These are phyloP conservation scores for Dactylonectria estremocensis DNA, from an alignment of 2,329 filamentous ascomycete species.

Conservation along the genomic window DNA sequence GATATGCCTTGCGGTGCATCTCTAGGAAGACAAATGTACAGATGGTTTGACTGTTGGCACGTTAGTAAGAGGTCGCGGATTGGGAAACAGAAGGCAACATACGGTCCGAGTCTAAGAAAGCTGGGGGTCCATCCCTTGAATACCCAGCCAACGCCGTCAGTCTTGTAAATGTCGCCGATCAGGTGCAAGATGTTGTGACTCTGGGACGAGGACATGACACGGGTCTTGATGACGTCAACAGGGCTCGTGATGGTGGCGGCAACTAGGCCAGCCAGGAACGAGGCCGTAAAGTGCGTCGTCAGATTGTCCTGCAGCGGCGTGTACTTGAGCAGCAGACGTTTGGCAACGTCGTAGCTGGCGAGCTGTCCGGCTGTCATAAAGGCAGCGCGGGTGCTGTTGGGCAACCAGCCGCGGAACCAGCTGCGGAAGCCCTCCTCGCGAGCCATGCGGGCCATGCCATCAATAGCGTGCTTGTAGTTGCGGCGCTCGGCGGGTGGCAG, in stretches of 20 bases:
- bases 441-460: constrained; percentile 90
- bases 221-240: constrained; percentile 91
- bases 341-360: constrained; percentile 88
- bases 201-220: constrained; percentile 81
- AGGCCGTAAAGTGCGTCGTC: constrained; percentile 84
- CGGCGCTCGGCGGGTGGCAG: constrained; percentile 81
- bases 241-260: constrained; percentile 89
- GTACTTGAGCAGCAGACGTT: constrained; percentile 75
- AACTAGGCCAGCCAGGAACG: constrained; percentile 84
- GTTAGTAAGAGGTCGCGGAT: constrained; percentile 28
- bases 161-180: constrained; percentile 76
- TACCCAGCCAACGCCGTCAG: constrained; percentile 85
- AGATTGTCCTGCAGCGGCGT: constrained; percentile 79
- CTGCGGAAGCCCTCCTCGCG: constrained; percentile 83
- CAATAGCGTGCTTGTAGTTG: constrained; percentile 90
- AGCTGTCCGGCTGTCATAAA: constrained; percentile 91
- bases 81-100: constrained; percentile 51
- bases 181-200: constrained; percentile 69
- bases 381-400: constrained; percentile 85
- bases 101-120: constrained; percentile 76
- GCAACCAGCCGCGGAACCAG: constrained; percentile 88
- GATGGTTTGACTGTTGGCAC: constrained; percentile 77
- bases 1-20: constrained; percentile 86
- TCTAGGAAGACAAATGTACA: constrained; percentile 90
- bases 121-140: constrained; percentile 93